Percentiles rank a stretch among this genome's conserved stretches.
These are phyloP conservation scores for Eucalyptus shirleyi DNA, from an alignment of 345 rosid species.

Conservation along the genomic window DNA sequence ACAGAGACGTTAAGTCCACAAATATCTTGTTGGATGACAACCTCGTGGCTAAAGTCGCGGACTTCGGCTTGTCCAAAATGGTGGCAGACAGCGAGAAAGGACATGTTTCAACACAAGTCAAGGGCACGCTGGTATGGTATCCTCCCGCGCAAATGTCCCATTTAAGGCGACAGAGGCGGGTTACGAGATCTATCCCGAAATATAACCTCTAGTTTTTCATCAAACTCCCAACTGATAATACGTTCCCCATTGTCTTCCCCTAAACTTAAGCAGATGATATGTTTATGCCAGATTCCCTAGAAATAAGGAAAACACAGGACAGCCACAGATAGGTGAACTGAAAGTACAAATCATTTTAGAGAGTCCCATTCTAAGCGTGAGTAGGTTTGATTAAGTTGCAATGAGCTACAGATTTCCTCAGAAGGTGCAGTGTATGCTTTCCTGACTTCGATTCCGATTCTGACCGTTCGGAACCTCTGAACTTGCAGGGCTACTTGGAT, in stretches of 20 bases:
- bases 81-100: conserved; percentile 81
- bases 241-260: not conserved
- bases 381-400: not conserved
- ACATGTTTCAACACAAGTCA: conserved; percentile 96
- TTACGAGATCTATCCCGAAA: not conserved
- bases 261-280: not conserved
- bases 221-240: not conserved
- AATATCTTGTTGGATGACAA: conserved; percentile 82
- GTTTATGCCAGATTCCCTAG: not conserved
- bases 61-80: conserved; percentile 89
- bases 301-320: not conserved
- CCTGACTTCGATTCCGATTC: not conserved
- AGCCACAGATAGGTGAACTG: not conserved
- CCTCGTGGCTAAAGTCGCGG: conserved; percentile 86
- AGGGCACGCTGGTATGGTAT: conserved; percentile 77
- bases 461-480: not conserved
- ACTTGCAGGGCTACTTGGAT: conserved; percentile 74
- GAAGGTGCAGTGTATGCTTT: not conserved
- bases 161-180: not conserved
- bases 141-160: not conserved
- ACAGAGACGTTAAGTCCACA: conserved; percentile 82
- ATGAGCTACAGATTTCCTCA: not conserved
- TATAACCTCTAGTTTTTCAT: not conserved
- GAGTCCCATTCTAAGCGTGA: not conserved
- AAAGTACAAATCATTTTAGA: not conserved